These are phyloP conservation scores for Tieghemiomyces parasiticus DNA, from an alignment of 192 early-diverging fungal genomes.

Conservation along the genomic window DNA sequence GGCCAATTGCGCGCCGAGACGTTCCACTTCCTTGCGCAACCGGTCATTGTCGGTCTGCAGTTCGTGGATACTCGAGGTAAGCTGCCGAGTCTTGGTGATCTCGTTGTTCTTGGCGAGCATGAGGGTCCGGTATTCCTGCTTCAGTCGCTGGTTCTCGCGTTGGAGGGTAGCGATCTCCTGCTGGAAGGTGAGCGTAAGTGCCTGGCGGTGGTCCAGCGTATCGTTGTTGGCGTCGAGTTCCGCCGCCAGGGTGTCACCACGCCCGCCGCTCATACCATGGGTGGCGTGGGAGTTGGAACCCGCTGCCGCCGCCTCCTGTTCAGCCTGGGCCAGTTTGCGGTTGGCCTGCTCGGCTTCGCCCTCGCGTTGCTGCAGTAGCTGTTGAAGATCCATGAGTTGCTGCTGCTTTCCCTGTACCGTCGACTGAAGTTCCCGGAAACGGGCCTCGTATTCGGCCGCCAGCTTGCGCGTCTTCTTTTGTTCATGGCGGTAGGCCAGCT, in stretches of 20 bases:
- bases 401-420: slow-evolving; percentile 11
- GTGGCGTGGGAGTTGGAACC: too few species aligned
- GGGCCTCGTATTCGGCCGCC: background rate
- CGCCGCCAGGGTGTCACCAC: background rate
- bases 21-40: background rate
- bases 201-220: background rate
- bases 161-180: slow-evolving; percentile 4
- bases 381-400: slow-evolving; percentile 11
- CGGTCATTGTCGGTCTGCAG: slow-evolving; percentile 1
- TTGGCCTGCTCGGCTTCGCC: background rate
- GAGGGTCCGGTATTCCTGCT: slow-evolving; percentile 7
- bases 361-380: background rate
- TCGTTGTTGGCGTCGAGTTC: background rate
- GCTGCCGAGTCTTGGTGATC: slow-evolving; percentile 10
- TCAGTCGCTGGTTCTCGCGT: slow-evolving; percentile 3
- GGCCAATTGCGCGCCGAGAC: background rate
- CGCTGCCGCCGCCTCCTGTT: slow-evolving; percentile 16
- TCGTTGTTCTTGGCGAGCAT: slow-evolving; percentile 6
- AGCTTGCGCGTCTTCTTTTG: slow-evolving; percentile 8
- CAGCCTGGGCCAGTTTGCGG: slow-evolving; percentile 7
- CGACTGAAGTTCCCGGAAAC: slow-evolving; percentile 8
- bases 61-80: slow-evolving; percentile 1
- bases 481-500: slow-evolving; percentile 2
- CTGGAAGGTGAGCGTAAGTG: slow-evolving; percentile 11
- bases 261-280: too few species aligned